A percentile compares a stretch with the other conserved stretches of the same genome.
Evolutionary conservation across 208 protist genomes (phyloP).

Genomic region (Porcisia deanei): DNA sequence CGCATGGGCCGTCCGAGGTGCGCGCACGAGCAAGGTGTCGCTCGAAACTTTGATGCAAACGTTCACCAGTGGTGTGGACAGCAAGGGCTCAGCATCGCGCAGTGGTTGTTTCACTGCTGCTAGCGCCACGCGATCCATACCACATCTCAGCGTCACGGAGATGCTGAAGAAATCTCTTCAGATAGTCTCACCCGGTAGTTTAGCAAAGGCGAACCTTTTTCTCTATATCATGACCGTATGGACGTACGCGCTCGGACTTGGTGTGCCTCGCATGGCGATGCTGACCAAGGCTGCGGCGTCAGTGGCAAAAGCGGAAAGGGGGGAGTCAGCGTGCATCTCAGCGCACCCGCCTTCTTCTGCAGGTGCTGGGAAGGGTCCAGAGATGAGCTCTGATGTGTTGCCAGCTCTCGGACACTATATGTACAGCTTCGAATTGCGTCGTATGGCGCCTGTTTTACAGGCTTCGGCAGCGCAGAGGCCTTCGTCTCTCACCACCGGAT

Average conservation of each 20-base stretch:
- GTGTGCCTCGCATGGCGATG: constrained; percentile 20
- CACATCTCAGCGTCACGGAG: constrained; percentile 25
- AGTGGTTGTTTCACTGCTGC: not conserved
- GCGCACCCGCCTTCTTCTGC: constrained; percentile 1
- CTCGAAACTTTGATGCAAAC: constrained; percentile 10
- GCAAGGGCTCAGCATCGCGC: not conserved
- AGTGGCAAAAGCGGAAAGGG: constrained; percentile 14
- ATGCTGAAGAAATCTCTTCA: constrained; percentile 29
- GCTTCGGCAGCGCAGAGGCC: not conserved
- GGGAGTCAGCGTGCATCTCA: constrained; percentile 1
- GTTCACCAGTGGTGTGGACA: not conserved
- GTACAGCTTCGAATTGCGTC: constrained; percentile 90
- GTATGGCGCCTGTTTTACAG: constrained; percentile 75
- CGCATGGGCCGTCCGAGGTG: constrained; percentile 50
- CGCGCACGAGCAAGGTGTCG: constrained; percentile 21
- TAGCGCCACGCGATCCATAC: constrained; percentile 2
- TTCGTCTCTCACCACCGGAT: not conserved
- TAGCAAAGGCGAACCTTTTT: constrained; percentile 25
- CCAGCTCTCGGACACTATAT: constrained; percentile 26
- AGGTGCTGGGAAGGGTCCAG: not conserved
- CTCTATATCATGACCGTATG: constrained; percentile 21
- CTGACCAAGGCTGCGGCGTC: constrained; percentile 15
- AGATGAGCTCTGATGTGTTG: not conserved
- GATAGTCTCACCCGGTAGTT: not conserved
- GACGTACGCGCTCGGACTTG: constrained; percentile 24